A percentile compares a stretch with the other conserved stretches of the same genome.
These are phyloP conservation scores for Penicillium sp. DNA, from an alignment of 2,329 filamentous ascomycete species.

Conservation along the genomic window DNA sequence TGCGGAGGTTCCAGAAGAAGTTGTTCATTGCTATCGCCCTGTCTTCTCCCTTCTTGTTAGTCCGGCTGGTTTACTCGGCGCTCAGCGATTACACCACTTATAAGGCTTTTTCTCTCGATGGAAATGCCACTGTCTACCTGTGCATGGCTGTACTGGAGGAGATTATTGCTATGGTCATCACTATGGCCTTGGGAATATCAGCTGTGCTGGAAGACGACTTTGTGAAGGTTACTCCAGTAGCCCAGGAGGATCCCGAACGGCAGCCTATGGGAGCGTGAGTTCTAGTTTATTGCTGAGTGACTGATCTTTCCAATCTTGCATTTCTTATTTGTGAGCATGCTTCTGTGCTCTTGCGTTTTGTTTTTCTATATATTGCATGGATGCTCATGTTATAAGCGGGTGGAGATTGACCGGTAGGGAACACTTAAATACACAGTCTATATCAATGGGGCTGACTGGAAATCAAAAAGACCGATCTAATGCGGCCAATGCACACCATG, in stretches of 20 bases:
- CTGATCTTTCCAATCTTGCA: too few species aligned
- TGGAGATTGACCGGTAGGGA: too few species aligned
- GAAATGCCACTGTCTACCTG: conserved; percentile 29
- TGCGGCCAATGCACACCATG: too few species aligned
- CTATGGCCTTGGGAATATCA: conserved; percentile 21
- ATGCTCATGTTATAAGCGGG: too few species aligned
- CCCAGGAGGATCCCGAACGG: background rate
- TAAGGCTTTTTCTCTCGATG: conserved; percentile 8
- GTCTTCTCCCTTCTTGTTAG: conserved; percentile 30
- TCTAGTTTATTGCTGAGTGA: too few species aligned
- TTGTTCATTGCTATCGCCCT: conserved; percentile 29
- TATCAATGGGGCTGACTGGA: too few species aligned
- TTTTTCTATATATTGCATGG: too few species aligned
- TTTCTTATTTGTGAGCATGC: too few species aligned
- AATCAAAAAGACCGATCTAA: too few species aligned
- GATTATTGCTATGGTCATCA: conserved; percentile 28
- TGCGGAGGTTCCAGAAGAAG: conserved; percentile 27
- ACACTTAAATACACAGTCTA: too few species aligned
- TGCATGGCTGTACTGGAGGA: conserved; percentile 36
- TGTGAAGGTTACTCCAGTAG: background rate
- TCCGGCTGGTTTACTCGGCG: conserved; percentile 30
- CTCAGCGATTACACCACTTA: conserved; percentile 21
- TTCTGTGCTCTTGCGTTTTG: too few species aligned
- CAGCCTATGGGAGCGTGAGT: too few species aligned
- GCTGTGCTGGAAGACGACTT: conserved; percentile 14